These are phyloP conservation scores for Lactarius hatsudake DNA, from an alignment of 768 basidiomycete genomes.

Conservation along the genomic window DNA sequence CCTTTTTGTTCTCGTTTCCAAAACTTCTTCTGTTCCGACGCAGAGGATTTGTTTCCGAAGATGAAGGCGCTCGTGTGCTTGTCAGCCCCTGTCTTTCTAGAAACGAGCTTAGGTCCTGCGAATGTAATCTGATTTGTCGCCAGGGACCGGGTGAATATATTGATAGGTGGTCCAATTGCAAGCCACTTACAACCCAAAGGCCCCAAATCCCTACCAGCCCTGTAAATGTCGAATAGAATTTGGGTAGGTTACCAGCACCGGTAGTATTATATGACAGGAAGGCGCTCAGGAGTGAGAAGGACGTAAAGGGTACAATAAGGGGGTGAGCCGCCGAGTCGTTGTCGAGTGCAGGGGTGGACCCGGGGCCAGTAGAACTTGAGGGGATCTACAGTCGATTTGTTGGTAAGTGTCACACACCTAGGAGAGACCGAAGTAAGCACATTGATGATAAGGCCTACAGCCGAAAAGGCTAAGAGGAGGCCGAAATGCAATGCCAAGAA, in stretches of 20 bases:
- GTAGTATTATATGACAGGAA: constrained; percentile 65
- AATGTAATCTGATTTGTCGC: constrained; percentile 51
- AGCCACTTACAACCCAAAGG: constrained; percentile 60
- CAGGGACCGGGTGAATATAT: constrained; percentile 9
- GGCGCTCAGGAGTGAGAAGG: constrained; percentile 51
- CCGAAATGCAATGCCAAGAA: constrained; percentile 70
- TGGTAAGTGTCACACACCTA: neutral
- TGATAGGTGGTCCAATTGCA: neutral
- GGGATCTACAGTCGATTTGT: constrained; percentile 40
- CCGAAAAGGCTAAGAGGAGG: constrained; percentile 54
- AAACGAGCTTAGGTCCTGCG: constrained; percentile 51
- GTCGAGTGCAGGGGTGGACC: constrained; percentile 27
- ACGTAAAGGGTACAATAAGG: constrained; percentile 57
- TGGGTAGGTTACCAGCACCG: constrained; percentile 54
- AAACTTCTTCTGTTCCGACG: constrained; percentile 37
- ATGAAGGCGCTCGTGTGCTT: constrained; percentile 78
- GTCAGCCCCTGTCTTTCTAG: constrained; percentile 76
- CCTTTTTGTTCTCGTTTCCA: constrained; percentile 32
- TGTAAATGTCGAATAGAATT: constrained; percentile 48
- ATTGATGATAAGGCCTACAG: constrained; percentile 56
- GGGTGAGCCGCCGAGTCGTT: constrained; percentile 48
- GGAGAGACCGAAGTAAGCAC: constrained; percentile 34
- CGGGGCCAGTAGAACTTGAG: constrained; percentile 37
- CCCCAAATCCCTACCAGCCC: constrained; percentile 62
- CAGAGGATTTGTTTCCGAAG: constrained; percentile 63